Percentiles rank a stretch among this genome's conserved stretches.
Conservation (phyloP, 2,329 filamentous ascomycete genomes). For the Didymella segeticola region DNA sequence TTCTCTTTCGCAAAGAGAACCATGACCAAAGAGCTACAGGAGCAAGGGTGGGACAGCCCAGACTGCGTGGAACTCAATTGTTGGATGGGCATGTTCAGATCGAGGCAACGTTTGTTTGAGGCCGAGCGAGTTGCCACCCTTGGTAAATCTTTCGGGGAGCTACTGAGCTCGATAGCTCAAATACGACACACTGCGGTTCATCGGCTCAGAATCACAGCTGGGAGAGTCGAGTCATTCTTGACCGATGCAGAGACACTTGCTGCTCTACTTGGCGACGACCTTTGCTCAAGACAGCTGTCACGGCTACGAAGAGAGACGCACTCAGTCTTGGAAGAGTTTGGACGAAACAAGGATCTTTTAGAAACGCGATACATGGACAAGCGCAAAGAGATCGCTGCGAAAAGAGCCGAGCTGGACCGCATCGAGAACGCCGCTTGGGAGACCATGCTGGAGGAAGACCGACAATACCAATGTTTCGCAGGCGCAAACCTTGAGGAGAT, state of each 20-base stretch:
- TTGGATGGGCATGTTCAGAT: neutral
- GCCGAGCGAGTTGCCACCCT: neutral
- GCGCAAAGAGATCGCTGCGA: neutral
- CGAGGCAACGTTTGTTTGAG: neutral
- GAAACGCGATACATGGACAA: neutral
- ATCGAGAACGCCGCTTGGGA: neutral
- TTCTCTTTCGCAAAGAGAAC: neutral
- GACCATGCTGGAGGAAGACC: neutral
- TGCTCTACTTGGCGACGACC: neutral
- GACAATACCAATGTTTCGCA: neutral
- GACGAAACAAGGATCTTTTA: constrained; percentile 3
- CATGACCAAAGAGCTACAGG: neutral
- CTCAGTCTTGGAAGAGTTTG: constrained; percentile 1
- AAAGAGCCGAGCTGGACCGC: constrained; percentile 1
- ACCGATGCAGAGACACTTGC: constrained; percentile 1
- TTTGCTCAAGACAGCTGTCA: neutral
- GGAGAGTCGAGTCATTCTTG: neutral
- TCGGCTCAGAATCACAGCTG: neutral
- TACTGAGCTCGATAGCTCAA: neutral
- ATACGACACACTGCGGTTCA: constrained; percentile 1
- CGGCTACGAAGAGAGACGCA: constrained; percentile 1
- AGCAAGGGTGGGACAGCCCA: neutral
- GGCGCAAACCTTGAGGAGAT: neutral
- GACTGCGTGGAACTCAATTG: constrained; percentile 2
- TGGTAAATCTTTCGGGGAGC: neutral